Evolutionary conservation across 2,329 filamentous ascomycete species (phyloP).

Genomic region (Leptographium flavum): DNA sequence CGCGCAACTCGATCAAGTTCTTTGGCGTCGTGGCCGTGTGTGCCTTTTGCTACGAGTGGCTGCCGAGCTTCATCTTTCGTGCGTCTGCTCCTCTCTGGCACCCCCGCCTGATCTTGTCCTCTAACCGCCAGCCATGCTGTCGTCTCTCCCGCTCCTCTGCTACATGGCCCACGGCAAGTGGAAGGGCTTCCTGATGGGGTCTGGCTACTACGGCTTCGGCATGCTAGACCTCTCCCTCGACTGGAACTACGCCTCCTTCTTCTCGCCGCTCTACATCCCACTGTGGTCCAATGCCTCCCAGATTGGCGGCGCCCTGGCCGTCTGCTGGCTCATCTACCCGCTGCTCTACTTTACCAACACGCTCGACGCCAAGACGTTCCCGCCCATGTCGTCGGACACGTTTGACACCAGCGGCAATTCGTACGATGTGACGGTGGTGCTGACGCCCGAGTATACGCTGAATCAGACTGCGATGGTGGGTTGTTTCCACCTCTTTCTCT

Average conservation of each 20-base stretch:
- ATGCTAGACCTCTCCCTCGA: conserved; percentile 26
- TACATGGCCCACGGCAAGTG: conserved; percentile 19
- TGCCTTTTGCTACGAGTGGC: conserved; percentile 18
- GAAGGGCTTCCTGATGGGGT: conserved; percentile 18
- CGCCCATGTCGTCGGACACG: conserved; percentile 22
- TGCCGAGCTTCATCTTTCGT: conserved; percentile 18
- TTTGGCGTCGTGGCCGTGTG: conserved; percentile 13
- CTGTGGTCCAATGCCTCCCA: conserved; percentile 22
- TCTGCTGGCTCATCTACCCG: conserved; percentile 22
- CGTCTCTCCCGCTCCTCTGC: conserved; percentile 15
- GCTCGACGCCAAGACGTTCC: conserved; percentile 24
- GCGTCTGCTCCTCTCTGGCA: conserved; percentile 6
- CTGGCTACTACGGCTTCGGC: conserved; percentile 29
- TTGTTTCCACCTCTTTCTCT: too few relatives aligned
- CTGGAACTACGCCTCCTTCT: conserved; percentile 27
- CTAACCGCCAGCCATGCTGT: conserved; percentile 8
- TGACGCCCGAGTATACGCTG: conserved; percentile 23
- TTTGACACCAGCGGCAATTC: conserved; percentile 14
- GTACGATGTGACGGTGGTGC: conserved; percentile 28
- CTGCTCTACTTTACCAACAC: conserved; percentile 27
- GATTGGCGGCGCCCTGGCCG: conserved; percentile 20
- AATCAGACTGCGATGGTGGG: conserved; percentile 21
- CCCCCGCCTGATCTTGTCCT: too few relatives aligned
- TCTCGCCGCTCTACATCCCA: conserved; percentile 19
- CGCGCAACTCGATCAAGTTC: conserved; percentile 16